Percentiles rank a stretch among this genome's conserved stretches.
phyloP scores from a whole-genome alignment of 805 yeast species.

The Nakazawaea wyomingensis region DNA sequence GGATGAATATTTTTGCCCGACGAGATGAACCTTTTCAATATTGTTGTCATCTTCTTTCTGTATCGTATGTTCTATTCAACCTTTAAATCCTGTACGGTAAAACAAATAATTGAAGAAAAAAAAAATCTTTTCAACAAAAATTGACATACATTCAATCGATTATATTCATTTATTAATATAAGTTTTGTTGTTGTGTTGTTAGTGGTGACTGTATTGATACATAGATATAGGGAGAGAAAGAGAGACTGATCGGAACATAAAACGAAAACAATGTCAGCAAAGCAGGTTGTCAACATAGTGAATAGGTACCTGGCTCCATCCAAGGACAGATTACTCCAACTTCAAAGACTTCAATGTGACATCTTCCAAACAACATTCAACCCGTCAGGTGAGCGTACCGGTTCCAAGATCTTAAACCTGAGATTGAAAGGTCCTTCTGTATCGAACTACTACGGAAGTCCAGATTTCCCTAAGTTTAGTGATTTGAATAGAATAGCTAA shows the following conservation, averaged over 20 bases:
- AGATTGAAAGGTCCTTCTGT: slow-evolving; percentile 72
- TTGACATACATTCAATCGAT: too few relatives aligned
- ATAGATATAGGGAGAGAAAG: too few relatives aligned
- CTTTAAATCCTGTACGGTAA: too few relatives aligned
- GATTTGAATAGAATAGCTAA: slow-evolving; percentile 49
- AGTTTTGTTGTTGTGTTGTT: too few relatives aligned
- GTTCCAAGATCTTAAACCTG: slow-evolving; percentile 61
- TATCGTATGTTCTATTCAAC: too few relatives aligned
- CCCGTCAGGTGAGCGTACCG: slow-evolving; percentile 63
- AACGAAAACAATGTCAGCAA: slow-evolving; percentile 7
- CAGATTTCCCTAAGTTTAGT: slow-evolving; percentile 58
- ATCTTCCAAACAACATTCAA: slow-evolving; percentile 69
- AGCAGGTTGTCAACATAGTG: slow-evolving; percentile 3
- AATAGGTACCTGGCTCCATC: slow-evolving; percentile 26
- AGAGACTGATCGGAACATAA: background rate
- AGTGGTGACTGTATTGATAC: too few relatives aligned
- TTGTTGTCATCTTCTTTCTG: background rate
- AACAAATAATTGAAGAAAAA: slow-evolving; percentile 1
- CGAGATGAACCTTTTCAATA: slow-evolving; percentile 2
- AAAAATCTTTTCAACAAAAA: background rate
- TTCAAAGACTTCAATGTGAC: slow-evolving; percentile 55
- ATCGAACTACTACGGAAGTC: slow-evolving; percentile 69
- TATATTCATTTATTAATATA: too few relatives aligned
- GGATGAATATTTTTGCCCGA: background rate
- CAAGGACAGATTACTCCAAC: slow-evolving; percentile 44